phyloP scores from a whole-genome alignment of 768 basidiomycete species.

The Tylopilus intermedius region DNA sequence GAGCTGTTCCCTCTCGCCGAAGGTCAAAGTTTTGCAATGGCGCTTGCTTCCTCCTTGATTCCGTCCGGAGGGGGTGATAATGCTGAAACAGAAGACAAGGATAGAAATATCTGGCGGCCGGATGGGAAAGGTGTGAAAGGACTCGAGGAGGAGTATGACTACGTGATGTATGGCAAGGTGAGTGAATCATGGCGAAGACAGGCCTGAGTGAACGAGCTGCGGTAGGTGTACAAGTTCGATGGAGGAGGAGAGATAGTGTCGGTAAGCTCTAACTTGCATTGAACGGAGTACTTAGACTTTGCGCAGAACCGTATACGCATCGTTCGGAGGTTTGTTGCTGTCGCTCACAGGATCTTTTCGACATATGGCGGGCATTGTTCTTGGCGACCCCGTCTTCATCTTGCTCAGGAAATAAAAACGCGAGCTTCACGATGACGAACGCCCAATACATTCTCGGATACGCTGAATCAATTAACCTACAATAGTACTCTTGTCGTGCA shows the following conservation, averaged over 20 bases:
- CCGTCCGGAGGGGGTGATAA: slow-evolving; percentile 50
- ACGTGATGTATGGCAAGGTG: slow-evolving; percentile 99
- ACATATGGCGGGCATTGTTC: slow-evolving; percentile 86
- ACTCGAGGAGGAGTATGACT: slow-evolving; percentile 93
- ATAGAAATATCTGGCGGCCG: slow-evolving; percentile 78
- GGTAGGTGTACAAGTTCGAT: slow-evolving; percentile 94
- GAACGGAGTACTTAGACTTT: slow-evolving; percentile 1
- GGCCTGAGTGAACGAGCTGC: slow-evolving; percentile 9
- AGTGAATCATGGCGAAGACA: not conserved
- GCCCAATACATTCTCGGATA: no score
- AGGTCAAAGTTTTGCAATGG: slow-evolving; percentile 75
- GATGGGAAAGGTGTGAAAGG: slow-evolving; percentile 77
- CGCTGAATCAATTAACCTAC: no score
- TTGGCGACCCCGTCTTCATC: slow-evolving; percentile 90
- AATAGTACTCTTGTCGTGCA: slow-evolving; percentile 2
- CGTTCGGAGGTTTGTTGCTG: slow-evolving; percentile 94
- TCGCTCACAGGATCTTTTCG: slow-evolving; percentile 89
- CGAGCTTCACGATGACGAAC: not conserved
- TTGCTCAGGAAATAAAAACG: slow-evolving; percentile 67
- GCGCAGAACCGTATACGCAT: slow-evolving; percentile 86
- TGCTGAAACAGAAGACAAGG: slow-evolving; percentile 60
- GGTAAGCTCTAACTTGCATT: not conserved
- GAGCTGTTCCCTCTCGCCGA: slow-evolving; percentile 77
- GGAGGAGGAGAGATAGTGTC: slow-evolving; percentile 83
- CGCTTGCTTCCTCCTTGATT: slow-evolving; percentile 76